Percentiles rank a stretch among this genome's conserved stretches.
These are phyloP conservation scores for Colletotrichum truncatum DNA, from an alignment of 2,329 filamentous ascomycete genomes.

Conservation along the genomic window DNA sequence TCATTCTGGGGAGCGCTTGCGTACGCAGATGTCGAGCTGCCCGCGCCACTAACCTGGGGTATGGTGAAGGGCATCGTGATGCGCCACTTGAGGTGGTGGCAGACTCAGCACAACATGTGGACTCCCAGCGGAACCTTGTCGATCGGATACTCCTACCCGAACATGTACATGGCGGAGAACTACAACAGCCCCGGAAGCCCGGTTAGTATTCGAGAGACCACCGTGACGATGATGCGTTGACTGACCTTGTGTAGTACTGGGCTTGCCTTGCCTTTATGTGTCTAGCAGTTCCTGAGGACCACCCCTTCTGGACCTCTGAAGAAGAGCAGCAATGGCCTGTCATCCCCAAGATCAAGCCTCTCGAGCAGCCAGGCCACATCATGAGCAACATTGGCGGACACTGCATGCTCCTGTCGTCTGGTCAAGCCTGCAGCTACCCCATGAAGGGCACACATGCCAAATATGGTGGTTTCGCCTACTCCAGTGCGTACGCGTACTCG, in stretches of 20 bases:
- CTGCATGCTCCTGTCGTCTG: conserved; percentile 78
- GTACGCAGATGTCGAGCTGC: conserved; percentile 78
- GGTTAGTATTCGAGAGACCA: conserved; percentile 43
- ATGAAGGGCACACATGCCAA: conserved; percentile 86
- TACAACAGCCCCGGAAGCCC: conserved; percentile 81
- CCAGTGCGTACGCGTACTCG: conserved; percentile 78
- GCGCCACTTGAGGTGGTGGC: conserved; percentile 82
- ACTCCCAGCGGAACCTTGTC: conserved; percentile 78
- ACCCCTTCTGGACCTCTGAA: conserved; percentile 78
- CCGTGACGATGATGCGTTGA: conserved; percentile 13
- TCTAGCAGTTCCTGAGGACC: conserved; percentile 72
- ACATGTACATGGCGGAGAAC: conserved; percentile 85
- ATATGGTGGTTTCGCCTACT: conserved; percentile 83
- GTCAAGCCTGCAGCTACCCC: conserved; percentile 84
- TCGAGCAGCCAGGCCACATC: conserved; percentile 78
- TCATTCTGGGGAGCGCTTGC: conserved; percentile 83
- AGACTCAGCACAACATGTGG: conserved; percentile 78
- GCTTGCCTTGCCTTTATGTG: conserved; percentile 81
- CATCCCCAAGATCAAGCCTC: conserved; percentile 66
- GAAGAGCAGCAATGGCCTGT: conserved; percentile 68
- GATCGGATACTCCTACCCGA: conserved; percentile 81
- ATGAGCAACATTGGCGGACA: conserved; percentile 77
- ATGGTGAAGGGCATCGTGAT: conserved; percentile 81
- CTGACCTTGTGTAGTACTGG: conserved; percentile 68
- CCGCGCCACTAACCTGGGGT: conserved; percentile 78